Percentiles rank a stretch among this genome's conserved stretches.
Evolutionary conservation across 2,329 filamentous ascomycete species (phyloP).

Genomic region (Lasiodiplodia citricola): DNA sequence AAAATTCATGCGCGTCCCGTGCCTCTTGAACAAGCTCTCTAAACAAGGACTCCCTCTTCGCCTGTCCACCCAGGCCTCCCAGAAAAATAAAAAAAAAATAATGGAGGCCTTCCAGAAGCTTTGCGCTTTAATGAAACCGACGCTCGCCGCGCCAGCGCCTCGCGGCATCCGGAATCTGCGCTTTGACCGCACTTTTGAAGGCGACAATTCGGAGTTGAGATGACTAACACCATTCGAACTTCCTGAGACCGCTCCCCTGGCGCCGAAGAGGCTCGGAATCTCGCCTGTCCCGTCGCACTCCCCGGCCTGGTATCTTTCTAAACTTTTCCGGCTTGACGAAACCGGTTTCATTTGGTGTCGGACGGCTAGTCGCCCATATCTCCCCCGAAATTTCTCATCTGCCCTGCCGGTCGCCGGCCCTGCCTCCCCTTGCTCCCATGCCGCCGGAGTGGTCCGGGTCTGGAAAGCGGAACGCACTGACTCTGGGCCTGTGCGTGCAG

Average conservation of each 20-base stretch:
- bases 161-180: slow-evolving; percentile 21
- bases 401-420: slow-evolving; percentile 3
- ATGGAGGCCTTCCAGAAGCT: slow-evolving; percentile 20
- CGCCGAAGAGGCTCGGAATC: background rate
- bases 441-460: slow-evolving; percentile 20
- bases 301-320: background rate
- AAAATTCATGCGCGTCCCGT: slow-evolving; percentile 21
- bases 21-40: background rate
- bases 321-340: background rate
- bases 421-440: slow-evolving; percentile 8
- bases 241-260: background rate
- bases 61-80: background rate
- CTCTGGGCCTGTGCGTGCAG: slow-evolving; percentile 17
- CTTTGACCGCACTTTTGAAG: slow-evolving; percentile 23
- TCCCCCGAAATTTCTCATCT: slow-evolving; percentile 17
- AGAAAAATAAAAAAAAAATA: background rate
- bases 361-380: background rate
- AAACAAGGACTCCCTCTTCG: slow-evolving; percentile 8
- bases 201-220: slow-evolving; percentile 8
- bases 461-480: slow-evolving; percentile 17
- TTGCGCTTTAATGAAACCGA: slow-evolving; percentile 20
- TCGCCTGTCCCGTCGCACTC: background rate
- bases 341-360: slow-evolving; percentile 5
- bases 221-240: slow-evolving; percentile 2
- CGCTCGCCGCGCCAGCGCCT: slow-evolving; percentile 13